Conservation (phyloP, 2,329 filamentous ascomycete species). For the Zarea fungicola region DNA sequence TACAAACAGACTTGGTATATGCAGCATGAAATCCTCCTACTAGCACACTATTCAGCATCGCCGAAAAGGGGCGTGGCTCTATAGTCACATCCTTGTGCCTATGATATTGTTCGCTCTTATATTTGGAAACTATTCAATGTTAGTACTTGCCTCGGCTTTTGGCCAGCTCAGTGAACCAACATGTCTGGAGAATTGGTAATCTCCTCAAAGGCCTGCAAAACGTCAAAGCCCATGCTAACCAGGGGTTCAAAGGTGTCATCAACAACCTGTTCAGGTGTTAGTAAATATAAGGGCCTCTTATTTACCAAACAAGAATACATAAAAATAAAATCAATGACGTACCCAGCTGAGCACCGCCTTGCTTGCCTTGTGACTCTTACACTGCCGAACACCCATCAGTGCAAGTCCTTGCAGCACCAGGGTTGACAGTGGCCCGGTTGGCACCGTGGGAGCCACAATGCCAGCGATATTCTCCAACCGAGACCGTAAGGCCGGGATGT, state of each 20-base stretch:
- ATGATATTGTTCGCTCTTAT: background rate
- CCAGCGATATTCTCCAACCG: slow-evolving; percentile 60
- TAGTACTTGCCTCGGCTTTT: background rate
- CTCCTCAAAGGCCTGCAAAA: slow-evolving; percentile 77
- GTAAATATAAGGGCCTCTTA: too few relatives aligned
- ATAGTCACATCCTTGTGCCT: background rate
- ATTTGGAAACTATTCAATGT: slow-evolving; percentile 11
- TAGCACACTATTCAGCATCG: background rate
- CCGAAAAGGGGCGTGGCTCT: background rate
- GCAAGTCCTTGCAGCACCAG: slow-evolving; percentile 72
- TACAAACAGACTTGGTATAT: slow-evolving; percentile 2
- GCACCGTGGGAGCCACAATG: slow-evolving; percentile 74
- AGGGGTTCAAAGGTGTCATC: slow-evolving; percentile 71
- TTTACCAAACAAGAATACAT: background rate
- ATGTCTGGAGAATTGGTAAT: slow-evolving; percentile 58
- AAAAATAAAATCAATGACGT: slow-evolving; percentile 31
- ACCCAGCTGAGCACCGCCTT: slow-evolving; percentile 77
- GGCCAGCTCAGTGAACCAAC: slow-evolving; percentile 28
- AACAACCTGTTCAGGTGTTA: slow-evolving; percentile 45
- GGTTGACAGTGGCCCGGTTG: slow-evolving; percentile 61
- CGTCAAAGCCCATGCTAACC: slow-evolving; percentile 72
- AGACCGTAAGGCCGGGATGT: slow-evolving; percentile 63
- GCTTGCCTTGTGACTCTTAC: slow-evolving; percentile 70
- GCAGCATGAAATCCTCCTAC: background rate
- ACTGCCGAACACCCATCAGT: slow-evolving; percentile 74